Evolutionary conservation across 1,284 basidiomycete genomes (phyloP), one percentile per base, ranked within the genome.

Genomic region (Pyrrhoderma noxium): DNA sequence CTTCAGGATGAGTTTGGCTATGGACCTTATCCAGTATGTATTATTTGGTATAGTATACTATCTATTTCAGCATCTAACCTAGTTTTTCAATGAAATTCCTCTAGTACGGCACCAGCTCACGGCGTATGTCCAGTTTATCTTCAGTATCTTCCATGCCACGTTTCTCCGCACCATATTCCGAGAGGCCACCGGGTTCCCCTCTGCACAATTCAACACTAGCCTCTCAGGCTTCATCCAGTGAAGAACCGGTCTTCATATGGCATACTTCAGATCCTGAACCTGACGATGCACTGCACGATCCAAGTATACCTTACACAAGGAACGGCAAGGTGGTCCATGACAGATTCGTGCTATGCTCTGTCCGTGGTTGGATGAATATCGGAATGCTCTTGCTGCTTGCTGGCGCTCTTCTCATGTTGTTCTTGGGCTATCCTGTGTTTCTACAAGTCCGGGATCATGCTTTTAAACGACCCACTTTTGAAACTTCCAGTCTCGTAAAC

Each of bases 401-500:
- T 14, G 14, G 35, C 18, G 57, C 52, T 16, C 43, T 61, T 21
- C 52, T 63, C 35, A 34, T 56, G 25, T 45, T 59, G 23, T 54
- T 63, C 37, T 49, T 61, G 37, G 41, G 53, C 18, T 57, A 53
- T 14, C 57, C 61, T 19, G 49, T 63, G 42, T 51, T 58, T 23
- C 53, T 62, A 22, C 60, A 58, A 45, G 58, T 59, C 45, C 57
- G 50, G 43, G 55, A 47, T 41, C 5, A 11, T 11, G 11, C 27
- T 31, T 55, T 52, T 27, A 56, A 40, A 3, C 41, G 40, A 9
- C 60, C 46, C 31, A 70, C 67, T 3, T 71, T 67, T 54, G 62
- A 61, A 48, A 53, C 61, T 22, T 16, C 16, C 38, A 60, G 75
- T 23, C 75, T 75, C 8, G 71, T 61, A 53, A 65, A 65, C 47